A percentile compares a stretch with the other conserved stretches of the same genome.
Conservation (phyloP, 768 basidiomycete genomes). For the Lactifluus volemus region DNA sequence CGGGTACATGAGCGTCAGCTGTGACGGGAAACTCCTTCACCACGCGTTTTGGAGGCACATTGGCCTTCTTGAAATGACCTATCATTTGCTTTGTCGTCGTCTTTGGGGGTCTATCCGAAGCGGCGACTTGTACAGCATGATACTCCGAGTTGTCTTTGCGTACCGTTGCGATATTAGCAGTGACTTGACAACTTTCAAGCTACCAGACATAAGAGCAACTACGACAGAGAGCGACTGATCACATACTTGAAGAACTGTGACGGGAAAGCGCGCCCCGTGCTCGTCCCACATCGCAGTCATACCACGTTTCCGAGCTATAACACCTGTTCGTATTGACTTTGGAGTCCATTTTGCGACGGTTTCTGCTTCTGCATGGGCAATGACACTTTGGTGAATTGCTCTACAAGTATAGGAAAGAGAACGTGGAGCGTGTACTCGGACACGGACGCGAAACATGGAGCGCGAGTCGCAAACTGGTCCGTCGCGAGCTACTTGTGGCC, state of each 20-base stretch:
- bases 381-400: constrained; percentile 36
- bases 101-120: constrained; percentile 64
- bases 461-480: not conserved
- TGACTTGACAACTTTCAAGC: constrained; percentile 88
- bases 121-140: constrained; percentile 91
- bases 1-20: constrained; percentile 78
- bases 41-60: constrained; percentile 71
- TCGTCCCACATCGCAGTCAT: constrained; percentile 94
- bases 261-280: constrained; percentile 79
- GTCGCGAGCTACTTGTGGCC: too few relatives aligned
- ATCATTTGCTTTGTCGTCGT: constrained; percentile 71
- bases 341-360: constrained; percentile 66
- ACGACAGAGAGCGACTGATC: not conserved
- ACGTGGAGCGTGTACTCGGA: constrained; percentile 39
- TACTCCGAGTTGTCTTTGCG: constrained; percentile 63
- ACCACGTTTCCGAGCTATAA: constrained; percentile 91
- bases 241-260: constrained; percentile 88
- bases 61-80: constrained; percentile 83
- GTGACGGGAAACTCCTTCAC: constrained; percentile 88
- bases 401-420: constrained; percentile 31
- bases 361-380: constrained; percentile 27
- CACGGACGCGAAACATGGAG: constrained; percentile 37
- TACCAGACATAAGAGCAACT: constrained; percentile 24
- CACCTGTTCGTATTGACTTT: constrained; percentile 77
- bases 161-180: constrained; percentile 60